Evolutionary conservation across 116 monocot species (phyloP).

Genomic region (Cymodocea nodosa): DNA sequence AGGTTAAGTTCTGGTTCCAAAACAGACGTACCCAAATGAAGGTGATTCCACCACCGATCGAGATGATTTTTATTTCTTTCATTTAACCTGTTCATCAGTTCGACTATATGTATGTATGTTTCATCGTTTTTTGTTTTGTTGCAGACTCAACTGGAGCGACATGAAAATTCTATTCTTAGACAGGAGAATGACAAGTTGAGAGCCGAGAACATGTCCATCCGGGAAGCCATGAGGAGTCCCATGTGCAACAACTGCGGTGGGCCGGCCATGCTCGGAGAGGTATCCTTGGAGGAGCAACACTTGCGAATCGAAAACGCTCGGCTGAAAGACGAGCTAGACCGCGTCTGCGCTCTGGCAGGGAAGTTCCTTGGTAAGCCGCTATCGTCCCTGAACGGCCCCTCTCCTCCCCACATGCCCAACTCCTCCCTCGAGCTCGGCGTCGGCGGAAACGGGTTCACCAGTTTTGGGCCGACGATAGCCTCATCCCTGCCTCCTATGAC

Average conservation of each 20-base stretch:
- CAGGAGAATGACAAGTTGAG: conserved; percentile 95
- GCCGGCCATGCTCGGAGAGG: conserved; percentile 59
- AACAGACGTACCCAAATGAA: conserved; percentile 98
- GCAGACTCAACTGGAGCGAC: conserved; percentile 92
- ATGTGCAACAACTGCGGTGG: conserved; percentile 84
- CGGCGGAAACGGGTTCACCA: conserved; percentile 19
- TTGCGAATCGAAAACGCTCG: conserved; percentile 84
- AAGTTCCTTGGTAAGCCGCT: conserved; percentile 71
- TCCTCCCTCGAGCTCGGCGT: conserved; percentile 56
- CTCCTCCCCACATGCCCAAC: conserved; percentile 14
- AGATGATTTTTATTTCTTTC: neutral
- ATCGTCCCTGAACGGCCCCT: conserved; percentile 20
- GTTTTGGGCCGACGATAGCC: conserved; percentile 11
- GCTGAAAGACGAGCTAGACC: conserved; percentile 82
- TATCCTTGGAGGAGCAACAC: conserved; percentile 79
- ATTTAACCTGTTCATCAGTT: no score
- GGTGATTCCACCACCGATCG: conserved; percentile 19
- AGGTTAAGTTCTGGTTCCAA: conserved; percentile 99
- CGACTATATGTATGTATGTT: no score
- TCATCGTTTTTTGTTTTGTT: neutral
- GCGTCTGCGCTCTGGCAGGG: conserved; percentile 56
- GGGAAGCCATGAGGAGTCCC: conserved; percentile 72
- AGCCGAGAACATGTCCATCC: conserved; percentile 70
- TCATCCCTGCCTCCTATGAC: conserved; percentile 3
- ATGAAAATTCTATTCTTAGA: conserved; percentile 78